phyloP scores from a whole-genome alignment of 352 stramenopile species.

The Globisporangium barbulae region DNA sequence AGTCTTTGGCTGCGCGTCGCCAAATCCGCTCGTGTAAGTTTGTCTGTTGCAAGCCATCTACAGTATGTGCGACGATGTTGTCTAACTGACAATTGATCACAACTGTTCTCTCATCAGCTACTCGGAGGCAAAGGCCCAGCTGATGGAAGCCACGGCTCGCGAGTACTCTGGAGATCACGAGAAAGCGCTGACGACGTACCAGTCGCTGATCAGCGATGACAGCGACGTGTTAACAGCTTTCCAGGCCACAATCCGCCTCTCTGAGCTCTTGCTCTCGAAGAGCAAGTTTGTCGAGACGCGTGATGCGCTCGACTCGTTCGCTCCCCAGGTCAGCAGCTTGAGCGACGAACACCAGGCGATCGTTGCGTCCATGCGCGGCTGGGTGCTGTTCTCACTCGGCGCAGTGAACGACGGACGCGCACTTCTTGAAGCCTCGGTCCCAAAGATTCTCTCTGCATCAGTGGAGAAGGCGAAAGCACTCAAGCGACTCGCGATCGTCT shows the following conservation, averaged over 20 bases:
- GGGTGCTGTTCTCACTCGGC: slow-evolving; percentile 43
- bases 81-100: slow-evolving; percentile 3
- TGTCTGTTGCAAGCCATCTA: neutral
- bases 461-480: slow-evolving; percentile 31
- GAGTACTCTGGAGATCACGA: slow-evolving; percentile 50
- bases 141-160: slow-evolving; percentile 53
- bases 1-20: slow-evolving; percentile 31
- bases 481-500: slow-evolving; percentile 76
- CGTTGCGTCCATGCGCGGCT: slow-evolving; percentile 36
- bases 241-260: slow-evolving; percentile 36
- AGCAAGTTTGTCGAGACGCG: slow-evolving; percentile 29
- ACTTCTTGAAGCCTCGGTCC: slow-evolving; percentile 35
- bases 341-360: slow-evolving; percentile 23
- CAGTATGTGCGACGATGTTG: neutral
- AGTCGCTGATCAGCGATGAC: slow-evolving; percentile 20
- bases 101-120: slow-evolving; percentile 27
- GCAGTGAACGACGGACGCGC: slow-evolving; percentile 31
- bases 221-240: slow-evolving; percentile 21
- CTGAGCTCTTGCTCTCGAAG: slow-evolving; percentile 44
- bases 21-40: slow-evolving; percentile 40
- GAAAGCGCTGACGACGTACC: slow-evolving; percentile 45
- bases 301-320: slow-evolving; percentile 26
- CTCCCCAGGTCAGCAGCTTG: neutral
- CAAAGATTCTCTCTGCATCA: slow-evolving; percentile 21
- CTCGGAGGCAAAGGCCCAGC: slow-evolving; percentile 45